A percentile compares a stretch with the other conserved stretches of the same genome.
Conservation (phyloP, 73 alveolate species). For the Paramecium caudatum region DNA sequence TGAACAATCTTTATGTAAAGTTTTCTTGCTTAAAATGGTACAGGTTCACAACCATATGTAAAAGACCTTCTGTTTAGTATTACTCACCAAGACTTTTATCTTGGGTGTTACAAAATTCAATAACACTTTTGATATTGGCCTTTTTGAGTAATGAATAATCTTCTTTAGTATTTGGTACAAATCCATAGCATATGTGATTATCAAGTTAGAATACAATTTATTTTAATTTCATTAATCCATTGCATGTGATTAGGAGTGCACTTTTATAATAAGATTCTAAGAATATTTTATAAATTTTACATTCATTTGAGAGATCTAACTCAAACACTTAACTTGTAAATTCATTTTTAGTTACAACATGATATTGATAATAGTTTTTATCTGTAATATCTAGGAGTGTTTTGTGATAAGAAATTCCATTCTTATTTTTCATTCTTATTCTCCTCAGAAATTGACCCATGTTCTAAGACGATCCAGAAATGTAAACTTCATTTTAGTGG, state of each 20-base stretch:
- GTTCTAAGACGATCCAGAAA: background rate
- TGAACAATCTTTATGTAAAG: background rate
- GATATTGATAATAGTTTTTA: conserved; percentile 6
- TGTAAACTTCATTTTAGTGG: background rate
- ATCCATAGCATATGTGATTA: conserved; percentile 18
- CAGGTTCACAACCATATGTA: background rate
- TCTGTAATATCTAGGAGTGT: background rate
- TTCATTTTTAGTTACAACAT: background rate
- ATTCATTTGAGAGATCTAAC: background rate
- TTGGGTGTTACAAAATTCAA: conserved; percentile 9
- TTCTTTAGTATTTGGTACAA: background rate
- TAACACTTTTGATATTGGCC: background rate
- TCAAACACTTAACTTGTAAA: conserved; percentile 2
- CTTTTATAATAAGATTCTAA: conserved; percentile 14
- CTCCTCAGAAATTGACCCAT: conserved; percentile 41
- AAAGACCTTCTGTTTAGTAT: background rate
- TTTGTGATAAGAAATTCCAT: background rate
- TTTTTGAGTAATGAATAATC: background rate
- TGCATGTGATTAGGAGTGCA: background rate
- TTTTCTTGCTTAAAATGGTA: conserved; percentile 20
- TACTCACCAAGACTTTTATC: background rate
- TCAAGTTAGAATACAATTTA: background rate
- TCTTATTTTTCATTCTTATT: conserved; percentile 27
- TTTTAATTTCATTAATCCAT: background rate
- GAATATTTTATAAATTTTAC: background rate